These are phyloP conservation scores for Esteya vermicola DNA, from an alignment of 2,329 filamentous ascomycete species.

Conservation along the genomic window DNA sequence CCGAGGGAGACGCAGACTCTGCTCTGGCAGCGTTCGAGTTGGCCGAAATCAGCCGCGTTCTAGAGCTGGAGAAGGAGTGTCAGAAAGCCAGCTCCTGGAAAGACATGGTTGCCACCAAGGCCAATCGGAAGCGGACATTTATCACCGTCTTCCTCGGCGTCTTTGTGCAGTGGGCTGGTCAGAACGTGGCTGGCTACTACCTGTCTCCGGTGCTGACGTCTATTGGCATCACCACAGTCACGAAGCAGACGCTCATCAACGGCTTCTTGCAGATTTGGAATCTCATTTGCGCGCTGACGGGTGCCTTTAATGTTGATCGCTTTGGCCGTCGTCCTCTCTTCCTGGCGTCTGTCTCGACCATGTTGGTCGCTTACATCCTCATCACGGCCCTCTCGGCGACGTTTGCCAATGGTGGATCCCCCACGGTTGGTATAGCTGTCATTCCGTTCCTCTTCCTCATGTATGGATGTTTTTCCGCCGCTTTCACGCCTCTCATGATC, in stretches of 20 bases:
- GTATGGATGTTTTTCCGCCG: slow-evolving; percentile 14
- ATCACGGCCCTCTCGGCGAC: slow-evolving; percentile 1
- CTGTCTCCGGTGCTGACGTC: slow-evolving; percentile 1
- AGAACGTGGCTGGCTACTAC: slow-evolving; percentile 5
- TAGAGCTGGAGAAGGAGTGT: no score
- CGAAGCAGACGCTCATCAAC: slow-evolving; percentile 26
- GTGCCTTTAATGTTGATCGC: slow-evolving; percentile 15
- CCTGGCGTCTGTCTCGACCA: slow-evolving; percentile 14
- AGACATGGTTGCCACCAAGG: no score
- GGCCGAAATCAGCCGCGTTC: no score
- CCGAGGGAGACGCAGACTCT: no score
- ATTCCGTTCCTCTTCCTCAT: slow-evolving; percentile 20
- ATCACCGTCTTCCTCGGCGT: slow-evolving; percentile 4
- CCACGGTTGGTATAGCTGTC: slow-evolving; percentile 12
- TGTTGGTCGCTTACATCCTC: slow-evolving; percentile 5
- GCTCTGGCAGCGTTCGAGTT: no score
- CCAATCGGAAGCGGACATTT: slow-evolving; percentile 5
- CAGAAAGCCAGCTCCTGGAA: no score
- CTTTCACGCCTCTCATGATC: slow-evolving; percentile 1
- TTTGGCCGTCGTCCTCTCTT: slow-evolving; percentile 19
- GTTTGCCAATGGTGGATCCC: slow-evolving; percentile 8
- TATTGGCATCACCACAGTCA: slow-evolving; percentile 17
- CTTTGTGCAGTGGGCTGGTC: slow-evolving; percentile 5
- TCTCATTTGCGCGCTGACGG: slow-evolving; percentile 2
- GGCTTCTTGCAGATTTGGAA: slow-evolving; percentile 14